Evolutionary conservation across 768 basidiomycete genomes (phyloP).

Genomic region (Punctularia strigosozonata): DNA sequence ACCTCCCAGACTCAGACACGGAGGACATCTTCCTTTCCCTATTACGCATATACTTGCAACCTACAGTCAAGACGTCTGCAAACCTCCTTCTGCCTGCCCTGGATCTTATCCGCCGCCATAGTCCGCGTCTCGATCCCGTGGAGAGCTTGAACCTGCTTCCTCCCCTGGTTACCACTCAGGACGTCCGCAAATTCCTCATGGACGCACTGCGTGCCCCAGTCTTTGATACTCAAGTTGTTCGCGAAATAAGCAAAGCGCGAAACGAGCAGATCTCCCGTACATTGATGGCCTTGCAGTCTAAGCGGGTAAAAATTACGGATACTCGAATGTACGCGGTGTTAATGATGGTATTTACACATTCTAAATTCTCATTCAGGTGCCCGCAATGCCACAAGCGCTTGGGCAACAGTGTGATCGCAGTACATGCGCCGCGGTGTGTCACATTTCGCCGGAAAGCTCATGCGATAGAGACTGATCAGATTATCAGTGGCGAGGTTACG

Average conservation of each 20-base stretch:
- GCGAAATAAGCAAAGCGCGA: slow-evolving; percentile 60
- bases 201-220: slow-evolving; percentile 56
- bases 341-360: background rate
- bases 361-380: slow-evolving; percentile 41
- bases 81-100: slow-evolving; percentile 74
- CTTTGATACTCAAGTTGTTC: slow-evolving; percentile 59
- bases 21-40: slow-evolving; percentile 70
- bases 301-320: slow-evolving; percentile 82
- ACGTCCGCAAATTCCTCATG: slow-evolving; percentile 68
- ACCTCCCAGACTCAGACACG: slow-evolving; percentile 44
- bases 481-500: slow-evolving; percentile 79
- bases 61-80: slow-evolving; percentile 35
- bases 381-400: slow-evolving; percentile 93
- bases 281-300: slow-evolving; percentile 67
- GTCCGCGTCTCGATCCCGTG: slow-evolving; percentile 67
- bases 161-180: slow-evolving; percentile 75
- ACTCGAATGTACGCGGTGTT: slow-evolving; percentile 69
- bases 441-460: background rate
- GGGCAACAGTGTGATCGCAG: slow-evolving; percentile 87
- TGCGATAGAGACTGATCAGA: slow-evolving; percentile 1
- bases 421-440: slow-evolving; percentile 75
- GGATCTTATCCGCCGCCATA: slow-evolving; percentile 78
- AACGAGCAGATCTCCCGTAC: slow-evolving; percentile 64
- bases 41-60: slow-evolving; percentile 79
- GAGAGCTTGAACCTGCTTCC: slow-evolving; percentile 82